Evolutionary conservation across 352 stramenopile species (phyloP), one percentile per base, ranked within the genome.

Genomic region (Pythium folliculosum): DNA sequence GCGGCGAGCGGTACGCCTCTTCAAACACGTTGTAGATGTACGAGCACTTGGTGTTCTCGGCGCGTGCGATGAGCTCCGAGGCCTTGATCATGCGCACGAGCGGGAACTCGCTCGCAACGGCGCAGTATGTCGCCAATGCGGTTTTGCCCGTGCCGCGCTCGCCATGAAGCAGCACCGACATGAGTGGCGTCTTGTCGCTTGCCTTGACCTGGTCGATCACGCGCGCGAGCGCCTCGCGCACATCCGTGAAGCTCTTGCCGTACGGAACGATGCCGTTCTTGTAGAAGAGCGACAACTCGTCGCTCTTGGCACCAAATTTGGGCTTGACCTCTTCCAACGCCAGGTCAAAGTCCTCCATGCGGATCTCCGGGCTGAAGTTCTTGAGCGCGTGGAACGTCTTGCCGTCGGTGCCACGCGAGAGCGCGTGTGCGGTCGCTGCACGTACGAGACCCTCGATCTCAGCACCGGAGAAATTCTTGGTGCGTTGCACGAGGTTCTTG

Each of bases 401-500:
- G 45, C 87, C 86, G 59, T 95, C 81, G 7, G 87, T 95, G 57
- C 87, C 87, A 17, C 87, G 82, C 27, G 83, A 92, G 6, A 95
- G 78, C 14, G 90, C 90, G 50, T 95, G 90, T 0, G 90, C 90
- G 22, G 85, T 94, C 38, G 90, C 97, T 5, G 94, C 94, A 60
- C 98, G 98, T 60, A 99, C 96, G 4, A 99, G 82, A 76, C 98
- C 97, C 89, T 99, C 97, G 61, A 99, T 90, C 72, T 99, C 97
- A 2, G 98, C 98, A 60, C 97, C 97, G 0, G 94, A 99, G 80
- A 99, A 99, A 75, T 99, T 99, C 77, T 99, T 99, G 10, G 96
- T 99, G 54, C 92, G 88, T 62, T 97, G 84, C 14, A 97, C 95
- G 35, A 99, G 82, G 67, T 98, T 95, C 59, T 84, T 86, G 67